These are phyloP conservation scores for Eimeria necatrix DNA, from an alignment of 169 alveolate genomes.

Conservation along the genomic window DNA sequence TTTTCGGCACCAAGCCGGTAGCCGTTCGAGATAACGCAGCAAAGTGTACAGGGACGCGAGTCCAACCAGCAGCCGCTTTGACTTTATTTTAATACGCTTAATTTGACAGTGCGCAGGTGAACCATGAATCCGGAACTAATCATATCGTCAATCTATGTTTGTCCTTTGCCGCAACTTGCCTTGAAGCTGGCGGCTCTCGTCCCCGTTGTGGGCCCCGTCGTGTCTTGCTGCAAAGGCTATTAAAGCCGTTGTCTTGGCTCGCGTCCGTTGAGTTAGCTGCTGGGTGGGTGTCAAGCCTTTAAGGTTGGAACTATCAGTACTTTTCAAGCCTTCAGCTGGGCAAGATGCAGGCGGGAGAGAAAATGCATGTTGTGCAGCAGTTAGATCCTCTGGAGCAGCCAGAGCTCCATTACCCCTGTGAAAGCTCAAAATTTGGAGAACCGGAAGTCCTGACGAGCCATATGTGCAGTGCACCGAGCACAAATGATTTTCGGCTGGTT, in stretches of 20 bases:
- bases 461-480: background rate
- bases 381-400: conserved; percentile 21
- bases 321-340: background rate
- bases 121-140: conserved; percentile 51
- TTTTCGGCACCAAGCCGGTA: too few species aligned
- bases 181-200: conserved; percentile 24
- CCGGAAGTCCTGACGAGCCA: background rate
- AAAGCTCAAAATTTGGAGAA: background rate
- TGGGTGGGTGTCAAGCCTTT: background rate
- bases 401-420: conserved; percentile 16
- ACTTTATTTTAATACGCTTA: background rate
- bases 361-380: conserved; percentile 30
- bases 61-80: background rate
- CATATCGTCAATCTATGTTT: background rate
- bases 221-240: background rate
- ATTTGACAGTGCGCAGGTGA: conserved; percentile 33
- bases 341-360: conserved; percentile 5
- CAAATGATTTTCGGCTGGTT: conserved; percentile 41
- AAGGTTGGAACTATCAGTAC: background rate
- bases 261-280: background rate
- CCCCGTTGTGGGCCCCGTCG: conserved; percentile 23
- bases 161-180: conserved; percentile 10
- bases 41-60: background rate
- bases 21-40: too few species aligned
- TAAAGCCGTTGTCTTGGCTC: background rate